Conservation (phyloP, 2,329 filamentous ascomycete species). For the Trichoderma endophyticum region DNA sequence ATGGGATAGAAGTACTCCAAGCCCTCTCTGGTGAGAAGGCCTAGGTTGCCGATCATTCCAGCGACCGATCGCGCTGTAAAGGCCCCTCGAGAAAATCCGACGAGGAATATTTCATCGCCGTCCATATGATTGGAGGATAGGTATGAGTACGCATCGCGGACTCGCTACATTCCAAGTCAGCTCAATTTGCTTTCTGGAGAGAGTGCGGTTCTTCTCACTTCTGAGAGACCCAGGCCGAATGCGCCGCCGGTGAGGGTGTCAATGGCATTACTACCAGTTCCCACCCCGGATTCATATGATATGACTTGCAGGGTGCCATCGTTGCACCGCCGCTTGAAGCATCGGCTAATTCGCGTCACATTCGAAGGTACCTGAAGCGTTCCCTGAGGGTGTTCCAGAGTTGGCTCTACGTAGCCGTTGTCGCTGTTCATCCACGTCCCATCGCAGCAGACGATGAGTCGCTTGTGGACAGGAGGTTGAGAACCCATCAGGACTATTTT, state of each 20-base stretch:
- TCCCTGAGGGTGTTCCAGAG: conserved; percentile 35
- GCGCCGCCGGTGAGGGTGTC: conserved; percentile 53
- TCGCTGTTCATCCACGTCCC: conserved; percentile 55
- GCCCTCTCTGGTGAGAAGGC: conserved; percentile 51
- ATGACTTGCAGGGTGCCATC: conserved; percentile 57
- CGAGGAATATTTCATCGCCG: conserved; percentile 54
- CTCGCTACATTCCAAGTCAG: conserved; percentile 36
- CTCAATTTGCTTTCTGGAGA: not conserved
- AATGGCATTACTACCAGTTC: conserved; percentile 49
- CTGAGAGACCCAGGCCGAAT: conserved; percentile 53
- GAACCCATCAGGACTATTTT: not conserved
- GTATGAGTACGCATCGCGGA: conserved; percentile 61
- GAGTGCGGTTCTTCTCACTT: conserved; percentile 34
- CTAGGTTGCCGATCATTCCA: conserved; percentile 50
- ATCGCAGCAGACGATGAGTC: conserved; percentile 51
- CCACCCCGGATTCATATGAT: conserved; percentile 60
- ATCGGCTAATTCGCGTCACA: conserved; percentile 58
- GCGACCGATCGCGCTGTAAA: conserved; percentile 57
- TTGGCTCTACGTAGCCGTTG: conserved; percentile 44
- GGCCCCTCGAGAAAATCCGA: conserved; percentile 58
- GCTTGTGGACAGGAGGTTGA: conserved; percentile 34
- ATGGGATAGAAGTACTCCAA: conserved; percentile 54
- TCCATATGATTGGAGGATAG: conserved; percentile 59
- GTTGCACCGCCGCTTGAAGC: conserved; percentile 48
- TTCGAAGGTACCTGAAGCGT: conserved; percentile 54